Conservation (phyloP, 2,329 filamentous ascomycete genomes). For the Phaeosphaeria sp. region DNA sequence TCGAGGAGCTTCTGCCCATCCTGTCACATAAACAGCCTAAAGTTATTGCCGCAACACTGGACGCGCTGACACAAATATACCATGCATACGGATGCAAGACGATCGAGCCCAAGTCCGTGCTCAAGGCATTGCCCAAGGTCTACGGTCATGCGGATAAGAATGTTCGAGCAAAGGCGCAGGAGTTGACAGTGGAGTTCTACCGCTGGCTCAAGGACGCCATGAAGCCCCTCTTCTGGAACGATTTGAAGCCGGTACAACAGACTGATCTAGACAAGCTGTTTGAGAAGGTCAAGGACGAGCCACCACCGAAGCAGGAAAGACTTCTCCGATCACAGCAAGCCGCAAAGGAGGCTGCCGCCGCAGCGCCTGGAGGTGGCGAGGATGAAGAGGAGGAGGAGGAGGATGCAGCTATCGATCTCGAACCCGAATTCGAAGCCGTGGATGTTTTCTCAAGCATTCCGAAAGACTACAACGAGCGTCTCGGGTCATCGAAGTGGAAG, state of each 20-base stretch:
- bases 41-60: conserved; percentile 76
- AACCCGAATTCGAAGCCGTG: conserved; percentile 75
- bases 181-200: conserved; percentile 91
- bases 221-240: conserved; percentile 97
- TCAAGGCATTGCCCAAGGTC: conserved; percentile 86
- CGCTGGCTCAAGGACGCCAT: conserved; percentile 97
- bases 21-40: conserved; percentile 91
- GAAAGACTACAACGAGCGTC: conserved; percentile 79
- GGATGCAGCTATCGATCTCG: conserved; percentile 73
- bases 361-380: conserved; percentile 60
- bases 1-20: conserved; percentile 87
- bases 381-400: conserved; percentile 62
- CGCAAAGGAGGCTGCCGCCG: conserved; percentile 74
- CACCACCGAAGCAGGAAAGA: conserved; percentile 86
- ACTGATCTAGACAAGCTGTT: conserved; percentile 92
- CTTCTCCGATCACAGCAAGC: conserved; percentile 89
- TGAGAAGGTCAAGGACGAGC: conserved; percentile 88
- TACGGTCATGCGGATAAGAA: conserved; percentile 99
- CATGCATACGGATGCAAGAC: conserved; percentile 96
- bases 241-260: conserved; percentile 94
- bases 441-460: conserved; percentile 85
- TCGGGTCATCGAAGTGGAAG: conserved; percentile 96
- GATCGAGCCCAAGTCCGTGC: conserved; percentile 87
- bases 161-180: conserved; percentile 91
- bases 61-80: conserved; percentile 81